Evolutionary conservation across 179 eudicot genomes (phyloP), one percentile per base, ranked within the genome.

Genomic region (Beta lomatogona): DNA sequence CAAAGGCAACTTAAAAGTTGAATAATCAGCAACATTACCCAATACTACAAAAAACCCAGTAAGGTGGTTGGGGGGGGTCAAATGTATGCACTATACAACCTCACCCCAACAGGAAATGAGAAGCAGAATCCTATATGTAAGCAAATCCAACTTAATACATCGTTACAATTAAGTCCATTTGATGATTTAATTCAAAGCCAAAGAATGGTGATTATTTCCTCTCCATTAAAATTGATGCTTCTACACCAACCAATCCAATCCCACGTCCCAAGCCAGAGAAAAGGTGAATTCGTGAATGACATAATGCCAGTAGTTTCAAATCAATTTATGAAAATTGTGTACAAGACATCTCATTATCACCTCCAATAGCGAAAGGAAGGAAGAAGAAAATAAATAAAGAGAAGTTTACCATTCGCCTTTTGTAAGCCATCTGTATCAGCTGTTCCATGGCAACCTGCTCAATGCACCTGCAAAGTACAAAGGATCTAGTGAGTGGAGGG

Each of bases 371-470:
- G 69, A n/a, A 36, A 48, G 48, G 48, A 2, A 12, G 6, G 15
- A 14, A 2, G 12, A 46, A 31, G 16, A 9, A 55, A 6, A 46
- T 4, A 31, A 72, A 19, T 58, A 41, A 64, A 31, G 67, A 58
- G 70, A 74, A 31, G 12, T 14, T 73, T 88, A 89, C 91, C 90
- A 87, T 89, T 78, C 88, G 87, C 79, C 87, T 82, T 79, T 85
- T 89, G 81, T 89, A 89, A 75, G 91, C 90, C 91, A 89, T 89
- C 73, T 87, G 88, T 76, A 89, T 73, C 79, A 89, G 77, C 74
- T 87, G 85, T 68, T 89, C 86, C 90, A 89, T 86, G 53, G 91
- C 91, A 82, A 86, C 81, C 76, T 86, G 87, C 79, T 89, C 91
- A 58, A 87, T 82, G 82, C 76, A 72, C 80, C 91, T 89, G 86